These are phyloP conservation scores for Lactifluus echinatus DNA, from an alignment of 768 basidiomycete genomes.

Conservation along the genomic window DNA sequence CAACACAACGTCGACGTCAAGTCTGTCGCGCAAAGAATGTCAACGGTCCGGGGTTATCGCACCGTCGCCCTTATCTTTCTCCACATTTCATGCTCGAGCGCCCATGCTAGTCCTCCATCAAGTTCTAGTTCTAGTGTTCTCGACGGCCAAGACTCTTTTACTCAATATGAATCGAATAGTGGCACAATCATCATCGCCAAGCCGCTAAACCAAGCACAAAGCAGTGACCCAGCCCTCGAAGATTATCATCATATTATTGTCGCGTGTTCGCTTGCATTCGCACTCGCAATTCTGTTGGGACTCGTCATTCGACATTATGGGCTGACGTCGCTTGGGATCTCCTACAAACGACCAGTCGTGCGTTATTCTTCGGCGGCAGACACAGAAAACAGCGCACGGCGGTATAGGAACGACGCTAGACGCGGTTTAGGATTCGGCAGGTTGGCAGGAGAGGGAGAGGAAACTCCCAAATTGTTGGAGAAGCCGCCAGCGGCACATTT, in stretches of 20 bases:
- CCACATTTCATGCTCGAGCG: not conserved
- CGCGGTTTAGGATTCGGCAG: not conserved
- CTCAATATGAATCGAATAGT: not conserved
- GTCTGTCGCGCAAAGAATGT: not conserved
- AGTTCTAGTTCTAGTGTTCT: not conserved
- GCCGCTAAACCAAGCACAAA: not conserved
- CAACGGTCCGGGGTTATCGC: not conserved
- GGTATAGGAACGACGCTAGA: not conserved
- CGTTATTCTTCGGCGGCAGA: not conserved
- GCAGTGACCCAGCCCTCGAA: not conserved
- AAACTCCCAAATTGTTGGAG: not conserved
- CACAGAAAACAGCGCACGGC: not conserved
- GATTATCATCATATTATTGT: conserved; percentile 14
- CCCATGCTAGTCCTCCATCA: not conserved
- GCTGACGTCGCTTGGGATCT: not conserved
- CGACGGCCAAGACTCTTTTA: not conserved
- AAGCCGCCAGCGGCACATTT: conserved; percentile 1
- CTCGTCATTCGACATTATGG: conserved; percentile 13
- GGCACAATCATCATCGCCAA: conserved; percentile 1
- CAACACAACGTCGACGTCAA: not conserved
- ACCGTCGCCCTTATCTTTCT: not conserved
- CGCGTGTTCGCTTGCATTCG: conserved; percentile 12
- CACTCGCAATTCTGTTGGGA: conserved; percentile 7
- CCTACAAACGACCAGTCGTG: not conserved
- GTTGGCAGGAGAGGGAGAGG: not conserved